These are phyloP conservation scores for Dothideomycetes sp. DNA, from an alignment of 2,329 filamentous ascomycete species.

Conservation along the genomic window DNA sequence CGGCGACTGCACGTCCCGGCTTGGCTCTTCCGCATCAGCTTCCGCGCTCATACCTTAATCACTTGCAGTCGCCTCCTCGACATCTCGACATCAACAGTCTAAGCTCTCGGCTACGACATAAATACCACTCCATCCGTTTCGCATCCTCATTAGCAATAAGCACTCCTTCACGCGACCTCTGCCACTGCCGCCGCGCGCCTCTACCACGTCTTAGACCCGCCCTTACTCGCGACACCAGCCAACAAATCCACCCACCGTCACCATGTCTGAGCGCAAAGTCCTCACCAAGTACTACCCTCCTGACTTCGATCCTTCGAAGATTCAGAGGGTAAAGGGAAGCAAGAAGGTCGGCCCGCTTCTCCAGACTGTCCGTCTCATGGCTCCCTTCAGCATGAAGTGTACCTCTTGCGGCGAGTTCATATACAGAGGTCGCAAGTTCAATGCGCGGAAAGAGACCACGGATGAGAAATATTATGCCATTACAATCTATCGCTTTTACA, in stretches of 20 bases:
- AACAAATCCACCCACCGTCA: slow-evolving; percentile 18
- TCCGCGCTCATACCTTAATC: no score
- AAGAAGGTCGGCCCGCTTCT: slow-evolving; percentile 68
- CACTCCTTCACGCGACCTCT: no score
- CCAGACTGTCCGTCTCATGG: slow-evolving; percentile 84
- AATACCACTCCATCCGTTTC: no score
- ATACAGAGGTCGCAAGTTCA: slow-evolving; percentile 85
- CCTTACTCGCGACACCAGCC: no score
- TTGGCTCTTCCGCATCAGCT: no score
- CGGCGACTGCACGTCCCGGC: no score
- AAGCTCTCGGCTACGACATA: no score
- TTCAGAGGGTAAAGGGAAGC: slow-evolving; percentile 54
- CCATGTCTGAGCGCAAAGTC: slow-evolving; percentile 81
- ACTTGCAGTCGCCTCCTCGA: no score
- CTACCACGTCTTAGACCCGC: no score
- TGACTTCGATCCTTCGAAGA: slow-evolving; percentile 81
- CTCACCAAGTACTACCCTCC: slow-evolving; percentile 56
- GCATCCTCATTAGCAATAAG: no score
- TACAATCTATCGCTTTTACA: slow-evolving; percentile 77
- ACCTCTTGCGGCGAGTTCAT: slow-evolving; percentile 66
- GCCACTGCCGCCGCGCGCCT: no score
- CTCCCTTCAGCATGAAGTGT: slow-evolving; percentile 73
- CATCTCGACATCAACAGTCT: no score
- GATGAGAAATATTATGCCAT: slow-evolving; percentile 85
- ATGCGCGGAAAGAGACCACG: slow-evolving; percentile 84